Percentiles rank a stretch among this genome's conserved stretches.
phyloP scores from a whole-genome alignment of 139 green algal species.

The Marvania coccoides region DNA sequence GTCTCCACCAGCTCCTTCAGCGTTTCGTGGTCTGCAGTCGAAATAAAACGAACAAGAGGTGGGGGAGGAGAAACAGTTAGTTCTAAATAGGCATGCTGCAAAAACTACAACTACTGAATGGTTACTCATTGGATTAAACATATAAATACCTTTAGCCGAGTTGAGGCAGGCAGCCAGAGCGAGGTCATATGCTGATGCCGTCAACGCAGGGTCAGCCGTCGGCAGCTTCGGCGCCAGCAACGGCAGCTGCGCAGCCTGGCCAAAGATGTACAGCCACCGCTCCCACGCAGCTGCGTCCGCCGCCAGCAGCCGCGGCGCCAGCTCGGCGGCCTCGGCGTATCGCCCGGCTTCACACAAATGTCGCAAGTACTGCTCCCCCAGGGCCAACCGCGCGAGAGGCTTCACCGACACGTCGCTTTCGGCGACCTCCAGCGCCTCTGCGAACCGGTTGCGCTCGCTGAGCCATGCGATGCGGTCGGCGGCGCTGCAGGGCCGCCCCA shows the following conservation, averaged over 20 bases:
- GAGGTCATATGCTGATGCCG: constrained; percentile 72
- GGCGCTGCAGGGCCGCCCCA: constrained; percentile 57
- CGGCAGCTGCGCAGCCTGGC: constrained; percentile 61
- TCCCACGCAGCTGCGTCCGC: constrained; percentile 57
- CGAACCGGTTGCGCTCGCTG: constrained; percentile 44
- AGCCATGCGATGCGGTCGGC: constrained; percentile 79
- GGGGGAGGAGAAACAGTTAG: no score
- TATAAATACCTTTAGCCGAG: no score
- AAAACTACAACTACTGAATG: no score
- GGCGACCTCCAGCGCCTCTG: constrained; percentile 60
- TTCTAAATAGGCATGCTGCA: no score
- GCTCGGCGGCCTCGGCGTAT: constrained; percentile 44
- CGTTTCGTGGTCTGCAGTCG: background rate
- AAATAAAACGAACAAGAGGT: background rate
- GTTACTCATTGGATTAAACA: no score
- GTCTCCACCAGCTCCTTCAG: background rate
- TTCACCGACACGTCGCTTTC: constrained; percentile 38
- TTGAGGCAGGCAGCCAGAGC: constrained; percentile 59
- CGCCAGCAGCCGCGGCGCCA: constrained; percentile 51
- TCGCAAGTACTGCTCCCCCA: constrained; percentile 40
- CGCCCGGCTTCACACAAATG: constrained; percentile 27
- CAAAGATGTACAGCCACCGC: constrained; percentile 64
- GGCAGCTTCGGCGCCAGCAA: constrained; percentile 69
- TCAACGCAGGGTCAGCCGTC: constrained; percentile 48
- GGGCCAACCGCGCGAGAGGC: background rate